These are phyloP conservation scores for Erythrophleum ivorense DNA, from an alignment of 331 rosid genomes.

Conservation along the genomic window DNA sequence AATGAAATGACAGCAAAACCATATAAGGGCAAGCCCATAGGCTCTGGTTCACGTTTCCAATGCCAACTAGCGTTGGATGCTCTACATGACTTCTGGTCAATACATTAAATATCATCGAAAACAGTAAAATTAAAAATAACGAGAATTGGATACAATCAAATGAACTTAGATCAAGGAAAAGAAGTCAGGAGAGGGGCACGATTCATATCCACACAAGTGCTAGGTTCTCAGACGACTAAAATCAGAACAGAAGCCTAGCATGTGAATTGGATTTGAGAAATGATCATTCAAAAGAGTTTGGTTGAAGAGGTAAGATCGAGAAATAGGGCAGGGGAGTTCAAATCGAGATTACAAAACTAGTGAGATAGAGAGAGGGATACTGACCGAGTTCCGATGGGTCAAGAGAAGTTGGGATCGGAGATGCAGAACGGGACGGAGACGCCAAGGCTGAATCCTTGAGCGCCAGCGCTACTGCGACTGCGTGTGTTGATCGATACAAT, in stretches of 20 bases:
- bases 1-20: conserved; percentile 10
- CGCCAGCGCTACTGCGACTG: not conserved
- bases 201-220: not conserved
- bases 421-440: not conserved
- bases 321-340: conserved; percentile 13
- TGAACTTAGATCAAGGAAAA: conserved; percentile 7
- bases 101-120: not conserved
- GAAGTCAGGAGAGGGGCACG: not conserved
- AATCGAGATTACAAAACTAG: not conserved
- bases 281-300: not conserved
- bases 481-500: not conserved
- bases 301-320: not conserved
- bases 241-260: not conserved
- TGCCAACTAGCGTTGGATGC: not conserved
- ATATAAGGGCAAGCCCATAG: not conserved
- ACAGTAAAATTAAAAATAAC: not conserved
- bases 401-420: conserved; percentile 13
- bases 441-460: conserved; percentile 3
- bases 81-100: not conserved
- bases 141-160: not conserved
- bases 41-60: not conserved
- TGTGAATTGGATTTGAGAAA: not conserved
- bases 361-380: not conserved
- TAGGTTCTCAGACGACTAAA: not conserved
- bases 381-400: conserved; percentile 7